Evolutionary conservation across 2,329 filamentous ascomycete species (phyloP), one percentile per base, ranked within the genome.

Genomic region (Botrytis fabae): DNA sequence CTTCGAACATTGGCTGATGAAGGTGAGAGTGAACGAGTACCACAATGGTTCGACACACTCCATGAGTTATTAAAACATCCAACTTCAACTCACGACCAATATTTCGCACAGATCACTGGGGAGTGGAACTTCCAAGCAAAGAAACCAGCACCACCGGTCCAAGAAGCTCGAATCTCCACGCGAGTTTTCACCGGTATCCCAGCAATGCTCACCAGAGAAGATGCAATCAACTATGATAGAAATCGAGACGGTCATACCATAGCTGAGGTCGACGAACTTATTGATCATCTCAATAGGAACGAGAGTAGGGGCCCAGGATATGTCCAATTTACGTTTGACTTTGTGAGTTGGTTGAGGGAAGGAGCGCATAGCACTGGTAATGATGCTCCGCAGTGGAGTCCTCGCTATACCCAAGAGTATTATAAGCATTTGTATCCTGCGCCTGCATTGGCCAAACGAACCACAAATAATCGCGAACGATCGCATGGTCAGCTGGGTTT

Each of bases 241-340:
- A 54, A 28, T 54, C 51, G 51, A 18, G 38, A 48, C 7, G 12
- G 8, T 0, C 44, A 42, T 14, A 46, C n/a, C 12, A 7, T 42
- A 18, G n/a, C 16, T 51, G 57, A 70, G 12, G 44, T 22, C 40
- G n/a, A 18, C 4, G 20, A 70, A 35, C 59, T 70, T 3, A n/a
- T 44, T 16, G 10, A 25, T 3, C 35, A 63, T n/a, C 44, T 70
- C 2, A 10, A 44, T 46, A 48, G 60, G 25, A 63, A 63, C 20
- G 69, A 61, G 35, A 70, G 69, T 22, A 20, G 69, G 7, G 69
- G 69, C 8, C 59, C 69, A 63, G 69, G 69, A 46, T 70, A 63
- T 40, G 54, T 70, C 9, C 69, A 63, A 28, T 70, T 62, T 22
- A 48, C 59, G 6, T 25, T 70, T 25, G 54, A 44, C 20, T 48